These are phyloP conservation scores for Hyaloperonospora arabidopsidis DNA, from an alignment of 352 stramenopile genomes.

Conservation along the genomic window DNA sequence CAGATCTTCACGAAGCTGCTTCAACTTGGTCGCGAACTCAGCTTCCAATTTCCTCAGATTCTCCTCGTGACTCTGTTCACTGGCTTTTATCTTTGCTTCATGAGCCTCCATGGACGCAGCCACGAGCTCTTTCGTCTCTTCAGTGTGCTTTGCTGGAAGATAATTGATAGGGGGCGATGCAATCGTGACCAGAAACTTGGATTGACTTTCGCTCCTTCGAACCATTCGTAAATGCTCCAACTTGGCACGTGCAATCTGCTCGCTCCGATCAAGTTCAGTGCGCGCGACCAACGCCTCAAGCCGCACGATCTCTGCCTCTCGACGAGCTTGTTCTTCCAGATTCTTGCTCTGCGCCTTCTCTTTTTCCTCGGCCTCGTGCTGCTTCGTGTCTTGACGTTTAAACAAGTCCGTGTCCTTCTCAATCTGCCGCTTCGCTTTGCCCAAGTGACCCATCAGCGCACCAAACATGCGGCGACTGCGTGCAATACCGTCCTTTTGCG, in stretches of 20 bases:
- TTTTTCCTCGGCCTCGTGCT: constrained; percentile 54
- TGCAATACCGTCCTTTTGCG: constrained; percentile 56
- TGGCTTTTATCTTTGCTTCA: constrained; percentile 50
- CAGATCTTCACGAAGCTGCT: constrained; percentile 39
- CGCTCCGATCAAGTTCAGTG: constrained; percentile 45
- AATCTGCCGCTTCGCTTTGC: constrained; percentile 71
- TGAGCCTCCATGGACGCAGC: constrained; percentile 58
- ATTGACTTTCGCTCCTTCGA: constrained; percentile 35
- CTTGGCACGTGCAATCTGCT: constrained; percentile 48
- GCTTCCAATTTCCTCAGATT: constrained; percentile 47
- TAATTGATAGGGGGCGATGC: constrained; percentile 67
- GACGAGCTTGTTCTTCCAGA: constrained; percentile 37
- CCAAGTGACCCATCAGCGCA: constrained; percentile 70
- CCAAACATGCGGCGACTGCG: constrained; percentile 77
- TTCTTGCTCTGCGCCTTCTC: constrained; percentile 59
- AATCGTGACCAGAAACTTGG: constrained; percentile 64
- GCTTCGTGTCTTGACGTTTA: constrained; percentile 59
- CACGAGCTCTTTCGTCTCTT: constrained; percentile 68
- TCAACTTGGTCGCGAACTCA: constrained; percentile 42
- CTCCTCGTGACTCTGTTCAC: constrained; percentile 33
- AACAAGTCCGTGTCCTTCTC: constrained; percentile 69
- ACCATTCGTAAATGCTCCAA: constrained; percentile 47
- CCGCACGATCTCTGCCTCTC: constrained; percentile 27
- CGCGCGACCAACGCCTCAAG: constrained; percentile 39
- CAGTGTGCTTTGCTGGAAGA: constrained; percentile 61